Base-by-base conservation (phyloP, 768 basidiomycete species). In the Lenzites betulinus region DNA sequence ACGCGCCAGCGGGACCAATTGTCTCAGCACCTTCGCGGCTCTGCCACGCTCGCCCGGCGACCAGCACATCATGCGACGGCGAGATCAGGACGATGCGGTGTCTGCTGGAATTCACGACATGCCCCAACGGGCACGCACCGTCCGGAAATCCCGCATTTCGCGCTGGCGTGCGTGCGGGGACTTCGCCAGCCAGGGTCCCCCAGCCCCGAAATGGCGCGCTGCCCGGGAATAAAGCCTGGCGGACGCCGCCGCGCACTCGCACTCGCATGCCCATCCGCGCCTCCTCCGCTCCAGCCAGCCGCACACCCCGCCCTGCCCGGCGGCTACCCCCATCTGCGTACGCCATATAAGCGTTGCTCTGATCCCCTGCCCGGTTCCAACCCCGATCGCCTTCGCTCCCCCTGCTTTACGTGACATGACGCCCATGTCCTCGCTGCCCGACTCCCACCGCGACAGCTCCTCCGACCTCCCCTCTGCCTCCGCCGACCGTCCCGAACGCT, bases 301-400 rank as follows among this genome's bases (percentile, higher is more conserved):
- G n/a, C n/a, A n/a, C n/a, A n/a, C n/a, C n/a, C 33, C 42, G 48
- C 58, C 54, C 33, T 53, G 4, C n/a, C 60, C 50, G 60, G 60
- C 60, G 60, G 60, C 55, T 62, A 62, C 48, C 51, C n/a, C 43
- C 25, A 52, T 51, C 54, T 25, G 52, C 55, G 23, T 57, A 26
- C 54, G 52, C 56, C 58, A 59, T 67, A 67, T 64, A 64, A 64
- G 63, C 54, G 54, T 58, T 54, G 33, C 35, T 51, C 62, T 66
- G 62, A 67, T 66, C 53, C 50, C 51, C 25, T 39, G 26, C 61
- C 54, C 46, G 48, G 49, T 62, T 67, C 66, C 63, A 67, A 58
- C 66, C 66, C 66, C 66, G 66, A 67, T 67, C 66, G 63, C 63
- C 66, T 67, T 67, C 66, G 62, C 58, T 57, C 60, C 63, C 62